These are phyloP conservation scores for Hyphodiscus hymeniophilus DNA, from an alignment of 495 filamentous ascomycete genomes.

Conservation along the genomic window DNA sequence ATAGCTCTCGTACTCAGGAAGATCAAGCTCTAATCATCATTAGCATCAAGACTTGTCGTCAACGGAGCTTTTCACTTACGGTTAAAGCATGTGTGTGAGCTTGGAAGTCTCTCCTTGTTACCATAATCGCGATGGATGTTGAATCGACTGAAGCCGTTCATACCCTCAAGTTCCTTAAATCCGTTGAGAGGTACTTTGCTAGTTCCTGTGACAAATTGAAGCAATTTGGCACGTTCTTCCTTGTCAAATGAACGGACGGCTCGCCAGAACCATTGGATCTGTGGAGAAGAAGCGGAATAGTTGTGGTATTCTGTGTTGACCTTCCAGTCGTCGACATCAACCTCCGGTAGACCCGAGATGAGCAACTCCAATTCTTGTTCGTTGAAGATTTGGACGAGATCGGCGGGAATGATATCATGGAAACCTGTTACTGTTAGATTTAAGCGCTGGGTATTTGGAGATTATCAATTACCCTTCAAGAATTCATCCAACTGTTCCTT, in stretches of 20 bases:
- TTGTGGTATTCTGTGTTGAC: slow-evolving; percentile 98
- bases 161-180: slow-evolving; percentile 98
- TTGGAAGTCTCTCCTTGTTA: slow-evolving; percentile 92
- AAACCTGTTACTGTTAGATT: slow-evolving; percentile 51
- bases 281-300: slow-evolving; percentile 86
- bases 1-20: slow-evolving; percentile 97
- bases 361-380: slow-evolving; percentile 95
- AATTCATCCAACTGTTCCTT: slow-evolving; percentile 92
- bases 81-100: slow-evolving; percentile 98
- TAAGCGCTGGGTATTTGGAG: neutral
- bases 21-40: slow-evolving; percentile 71
- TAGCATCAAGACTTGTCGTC: neutral
- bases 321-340: slow-evolving; percentile 99
- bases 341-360: slow-evolving; percentile 94
- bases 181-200: slow-evolving; percentile 98
- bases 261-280: slow-evolving; percentile 99
- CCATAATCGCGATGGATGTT: slow-evolving; percentile 99
- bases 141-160: slow-evolving; percentile 98
- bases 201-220: slow-evolving; percentile 97
- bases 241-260: slow-evolving; percentile 97
- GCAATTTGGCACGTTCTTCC: slow-evolving; percentile 93
- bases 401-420: slow-evolving; percentile 94
- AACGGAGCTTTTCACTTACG: slow-evolving; percentile 58
- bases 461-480: slow-evolving; percentile 61
- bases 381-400: slow-evolving; percentile 95